Conservation (phyloP, 495 filamentous ascomycete genomes). For the Physcia stellaris region DNA sequence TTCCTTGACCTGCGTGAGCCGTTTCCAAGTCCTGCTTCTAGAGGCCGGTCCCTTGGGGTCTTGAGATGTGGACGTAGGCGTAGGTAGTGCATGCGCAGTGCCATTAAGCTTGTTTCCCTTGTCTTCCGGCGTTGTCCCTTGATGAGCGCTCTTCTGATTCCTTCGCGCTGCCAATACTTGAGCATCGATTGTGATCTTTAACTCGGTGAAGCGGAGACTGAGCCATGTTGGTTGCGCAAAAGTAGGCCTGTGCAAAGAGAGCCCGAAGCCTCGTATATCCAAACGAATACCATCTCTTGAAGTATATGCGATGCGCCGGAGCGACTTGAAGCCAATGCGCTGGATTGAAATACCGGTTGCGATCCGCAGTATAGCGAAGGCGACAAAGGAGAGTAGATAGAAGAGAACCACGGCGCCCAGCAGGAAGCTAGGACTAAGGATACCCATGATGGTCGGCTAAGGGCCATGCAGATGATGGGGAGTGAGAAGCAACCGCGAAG, state of each 20-base stretch:
- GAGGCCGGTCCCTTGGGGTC: slow-evolving; percentile 11
- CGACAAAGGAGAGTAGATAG: slow-evolving; percentile 81
- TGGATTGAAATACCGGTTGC: slow-evolving; percentile 93
- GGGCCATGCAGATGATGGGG: no score
- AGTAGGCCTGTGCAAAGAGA: slow-evolving; percentile 80
- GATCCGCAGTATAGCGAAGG: slow-evolving; percentile 87
- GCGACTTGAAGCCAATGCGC: slow-evolving; percentile 78
- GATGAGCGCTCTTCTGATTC: slow-evolving; percentile 20
- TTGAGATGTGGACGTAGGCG: slow-evolving; percentile 13
- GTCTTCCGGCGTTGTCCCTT: slow-evolving; percentile 15
- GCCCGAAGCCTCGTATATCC: slow-evolving; percentile 76
- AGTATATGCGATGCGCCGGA: slow-evolving; percentile 78
- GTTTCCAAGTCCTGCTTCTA: slow-evolving; percentile 66
- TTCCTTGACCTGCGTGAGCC: slow-evolving; percentile 63
- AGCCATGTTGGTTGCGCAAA: slow-evolving; percentile 97
- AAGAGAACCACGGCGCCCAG: slow-evolving; percentile 70
- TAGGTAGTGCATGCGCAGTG: slow-evolving; percentile 8
- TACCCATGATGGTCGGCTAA: slow-evolving; percentile 41
- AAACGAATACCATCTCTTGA: slow-evolving; percentile 76
- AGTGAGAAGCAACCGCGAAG: no score
- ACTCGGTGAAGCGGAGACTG: slow-evolving; percentile 71
- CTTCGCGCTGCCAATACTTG: slow-evolving; percentile 39
- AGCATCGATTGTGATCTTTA: slow-evolving; percentile 72
- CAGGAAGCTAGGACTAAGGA: slow-evolving; percentile 62
- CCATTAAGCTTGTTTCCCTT: slow-evolving; percentile 4